Base-by-base conservation (phyloP, 139 green algal genomes). In the Mychonastes homosphaera region DNA sequence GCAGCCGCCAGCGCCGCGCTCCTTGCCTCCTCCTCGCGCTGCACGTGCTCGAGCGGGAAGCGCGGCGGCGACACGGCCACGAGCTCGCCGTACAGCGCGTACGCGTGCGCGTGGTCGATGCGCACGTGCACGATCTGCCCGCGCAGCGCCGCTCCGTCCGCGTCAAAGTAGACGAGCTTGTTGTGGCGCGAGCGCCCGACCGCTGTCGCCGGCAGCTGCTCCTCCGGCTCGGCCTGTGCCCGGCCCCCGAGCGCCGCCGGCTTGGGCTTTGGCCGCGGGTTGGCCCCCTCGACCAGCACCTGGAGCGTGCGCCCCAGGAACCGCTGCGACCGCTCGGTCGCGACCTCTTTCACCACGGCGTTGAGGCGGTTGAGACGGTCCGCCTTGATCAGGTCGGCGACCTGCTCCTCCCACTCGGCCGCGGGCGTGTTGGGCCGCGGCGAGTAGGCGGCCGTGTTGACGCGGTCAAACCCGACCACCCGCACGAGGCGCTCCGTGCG, bases 361-460 rank as follows among this genome's bases (percentile, higher is more conserved):
- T 97, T 97, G 12, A 97, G 70, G 26, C 90, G 81, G 65, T 95
- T 84, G 6, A 98, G 81, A 3, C 91, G 67, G 81, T 98, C 91
- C 6, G 67, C 26, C 78, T 98, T 98, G 64, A 98, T 81, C 1
- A 97, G 64, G 64, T 97, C 91, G 3, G 76, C 76, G 23, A 67
- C 61, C 80, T 96, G 88, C 65, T 92, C 73, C 4, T 85, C 75
- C 75, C 83, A 84, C 6, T 73, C 54, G 0, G 89, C 91, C 19
- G 91, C 91, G 2, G 91, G 91, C 4, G 91, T 98, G 79, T 89
- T 92, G 21, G 91, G 91, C 1, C 91, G 80, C 8, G 79, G 73
- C 7, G 72, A 85, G 75, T 94, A 94, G 6, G 85, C 85, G 26
- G 85, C 87, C 12, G 90, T 98, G 83, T 96, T 96, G 58, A 97